These are phyloP conservation scores for Saccharomyces hybrid DNA, from an alignment of 1,139 yeast genomes.

Conservation along the genomic window DNA sequence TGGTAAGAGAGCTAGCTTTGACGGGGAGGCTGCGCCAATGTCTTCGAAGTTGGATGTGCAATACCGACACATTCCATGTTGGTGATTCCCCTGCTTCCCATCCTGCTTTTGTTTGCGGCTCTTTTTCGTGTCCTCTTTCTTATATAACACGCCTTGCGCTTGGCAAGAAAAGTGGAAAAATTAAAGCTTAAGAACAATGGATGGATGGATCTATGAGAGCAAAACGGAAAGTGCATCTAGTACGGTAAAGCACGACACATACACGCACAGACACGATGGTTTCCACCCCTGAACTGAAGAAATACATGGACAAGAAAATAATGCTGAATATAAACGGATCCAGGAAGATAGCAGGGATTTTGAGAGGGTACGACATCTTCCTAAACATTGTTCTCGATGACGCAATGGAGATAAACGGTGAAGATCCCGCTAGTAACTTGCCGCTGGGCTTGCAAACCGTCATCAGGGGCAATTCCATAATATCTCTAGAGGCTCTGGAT, in stretches of 20 bases:
- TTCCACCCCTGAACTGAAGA: constrained; percentile 58
- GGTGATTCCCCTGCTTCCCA: background rate
- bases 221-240: background rate
- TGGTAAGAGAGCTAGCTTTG: background rate
- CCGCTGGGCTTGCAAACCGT: constrained; percentile 35
- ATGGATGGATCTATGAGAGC: background rate
- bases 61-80: background rate
- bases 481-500: constrained; percentile 44
- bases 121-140: background rate
- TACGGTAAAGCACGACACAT: background rate
- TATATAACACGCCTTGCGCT: background rate
- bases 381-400: constrained; percentile 68
- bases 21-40: background rate
- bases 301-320: constrained; percentile 69
- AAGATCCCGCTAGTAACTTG: constrained; percentile 44
- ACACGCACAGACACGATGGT: constrained; percentile 37
- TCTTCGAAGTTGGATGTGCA: background rate
- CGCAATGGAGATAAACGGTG: constrained; percentile 48
- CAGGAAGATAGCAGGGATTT: constrained; percentile 61
- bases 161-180: background rate
- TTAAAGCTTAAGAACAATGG: background rate
- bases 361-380: constrained; percentile 73
- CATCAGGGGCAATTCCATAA: constrained; percentile 55
- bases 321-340: constrained; percentile 67
- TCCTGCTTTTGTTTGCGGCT: background rate